Conservation (phyloP, 2,329 filamentous ascomycete genomes). For the Ceratocystiopsis sp. region DNA sequence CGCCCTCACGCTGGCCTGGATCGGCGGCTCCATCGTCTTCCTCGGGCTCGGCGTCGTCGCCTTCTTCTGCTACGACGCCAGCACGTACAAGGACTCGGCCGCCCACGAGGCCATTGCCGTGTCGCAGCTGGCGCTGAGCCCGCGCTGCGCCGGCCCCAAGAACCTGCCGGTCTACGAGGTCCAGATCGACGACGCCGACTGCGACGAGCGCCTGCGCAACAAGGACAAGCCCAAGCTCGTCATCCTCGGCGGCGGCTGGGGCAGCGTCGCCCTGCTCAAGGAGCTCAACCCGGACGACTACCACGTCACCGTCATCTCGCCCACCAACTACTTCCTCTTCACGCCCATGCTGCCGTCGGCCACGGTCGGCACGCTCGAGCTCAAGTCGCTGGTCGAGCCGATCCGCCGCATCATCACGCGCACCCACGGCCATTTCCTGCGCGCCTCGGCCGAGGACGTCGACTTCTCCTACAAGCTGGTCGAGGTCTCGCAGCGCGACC, state of each 20-base stretch:
- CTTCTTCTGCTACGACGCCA: slow-evolving; percentile 90
- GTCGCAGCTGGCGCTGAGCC: slow-evolving; percentile 67
- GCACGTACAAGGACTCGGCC: slow-evolving; percentile 64
- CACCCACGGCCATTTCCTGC: slow-evolving; percentile 76
- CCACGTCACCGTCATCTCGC: slow-evolving; percentile 87
- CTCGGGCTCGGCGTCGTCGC: slow-evolving; percentile 51
- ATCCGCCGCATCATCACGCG: slow-evolving; percentile 67
- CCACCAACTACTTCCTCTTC: slow-evolving; percentile 93
- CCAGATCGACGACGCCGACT: slow-evolving; percentile 81
- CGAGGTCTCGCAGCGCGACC: slow-evolving; percentile 61
- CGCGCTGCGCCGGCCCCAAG: slow-evolving; percentile 75
- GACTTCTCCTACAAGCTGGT: slow-evolving; percentile 85
- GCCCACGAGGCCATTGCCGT: slow-evolving; percentile 59
- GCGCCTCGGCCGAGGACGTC: slow-evolving; percentile 71
- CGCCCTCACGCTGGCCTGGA: slow-evolving; percentile 51
- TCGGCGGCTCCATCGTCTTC: slow-evolving; percentile 61
- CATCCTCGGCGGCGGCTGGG: slow-evolving; percentile 88
- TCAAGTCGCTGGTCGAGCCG: slow-evolving; percentile 83
- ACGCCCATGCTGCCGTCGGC: slow-evolving; percentile 96
- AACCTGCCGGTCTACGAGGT: slow-evolving; percentile 83
- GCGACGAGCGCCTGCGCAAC: slow-evolving; percentile 50
- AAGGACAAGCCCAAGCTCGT: slow-evolving; percentile 88
- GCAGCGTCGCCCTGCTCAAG: slow-evolving; percentile 81
- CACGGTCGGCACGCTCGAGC: slow-evolving; percentile 84
- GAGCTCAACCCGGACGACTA: slow-evolving; percentile 81